A percentile compares a stretch with the other conserved stretches of the same genome.
Evolutionary conservation across 306 rosid species (phyloP).

Genomic region (Aeschynomene evenia): DNA sequence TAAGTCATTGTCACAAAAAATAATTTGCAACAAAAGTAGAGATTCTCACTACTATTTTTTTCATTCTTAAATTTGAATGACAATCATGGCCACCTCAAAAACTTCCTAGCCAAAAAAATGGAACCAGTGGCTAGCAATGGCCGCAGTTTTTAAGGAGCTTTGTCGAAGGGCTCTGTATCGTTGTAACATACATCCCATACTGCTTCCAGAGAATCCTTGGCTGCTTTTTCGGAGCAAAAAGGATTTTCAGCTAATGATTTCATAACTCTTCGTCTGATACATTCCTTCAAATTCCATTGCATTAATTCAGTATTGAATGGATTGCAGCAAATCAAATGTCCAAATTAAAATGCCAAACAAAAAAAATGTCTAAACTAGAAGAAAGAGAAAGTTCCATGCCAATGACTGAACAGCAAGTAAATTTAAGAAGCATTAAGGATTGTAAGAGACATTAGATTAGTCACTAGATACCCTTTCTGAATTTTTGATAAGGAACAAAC

Average conservation of each 20-base stretch:
- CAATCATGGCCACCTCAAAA: not conserved
- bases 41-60: not conserved
- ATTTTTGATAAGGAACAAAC: not conserved
- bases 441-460: not conserved
- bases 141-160: constrained; percentile 56
- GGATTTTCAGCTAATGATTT: constrained; percentile 61
- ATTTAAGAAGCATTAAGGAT: not conserved
- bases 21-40: not conserved
- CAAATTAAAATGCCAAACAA: not conserved
- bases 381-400: not conserved
- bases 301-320: constrained; percentile 11
- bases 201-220: constrained; percentile 86
- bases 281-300: constrained; percentile 61
- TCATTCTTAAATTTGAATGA: constrained; percentile 14
- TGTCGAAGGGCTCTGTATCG: constrained; percentile 77
- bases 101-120: constrained; percentile 19
- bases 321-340: constrained; percentile 13
- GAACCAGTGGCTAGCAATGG: constrained; percentile 12
- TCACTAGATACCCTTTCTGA: not conserved
- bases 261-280: constrained; percentile 84
- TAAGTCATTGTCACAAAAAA: no score
- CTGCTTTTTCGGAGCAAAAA: constrained; percentile 53
- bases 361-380: not conserved
- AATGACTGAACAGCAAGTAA: not conserved
- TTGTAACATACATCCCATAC: constrained; percentile 91